phyloP scores from a whole-genome alignment of 2,329 filamentous ascomycete genomes.

The Clonostachys solani region DNA sequence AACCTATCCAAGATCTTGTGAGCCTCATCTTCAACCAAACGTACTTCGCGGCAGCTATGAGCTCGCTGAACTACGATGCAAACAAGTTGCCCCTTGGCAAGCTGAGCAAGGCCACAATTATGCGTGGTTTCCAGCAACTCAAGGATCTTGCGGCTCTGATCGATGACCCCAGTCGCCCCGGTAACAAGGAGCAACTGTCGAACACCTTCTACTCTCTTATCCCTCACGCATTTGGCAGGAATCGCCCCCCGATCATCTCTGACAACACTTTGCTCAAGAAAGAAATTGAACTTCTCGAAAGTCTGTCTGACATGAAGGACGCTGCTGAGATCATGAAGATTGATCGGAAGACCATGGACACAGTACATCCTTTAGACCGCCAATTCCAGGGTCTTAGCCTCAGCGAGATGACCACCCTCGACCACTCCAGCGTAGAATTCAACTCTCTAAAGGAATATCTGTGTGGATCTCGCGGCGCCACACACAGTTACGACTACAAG shows the following conservation, averaged over 20 bases:
- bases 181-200: constrained; percentile 55
- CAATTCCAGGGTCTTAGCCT: constrained; percentile 70
- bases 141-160: constrained; percentile 70
- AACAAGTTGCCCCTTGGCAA: constrained; percentile 81
- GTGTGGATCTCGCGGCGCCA: constrained; percentile 58
- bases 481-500: constrained; percentile 57
- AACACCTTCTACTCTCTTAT: constrained; percentile 80
- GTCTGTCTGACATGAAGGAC: constrained; percentile 80
- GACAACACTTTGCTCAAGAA: constrained; percentile 56
- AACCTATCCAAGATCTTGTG: constrained; percentile 64
- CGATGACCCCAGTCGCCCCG: constrained; percentile 43
- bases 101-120: constrained; percentile 74
- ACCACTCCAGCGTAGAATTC: constrained; percentile 58
- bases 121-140: constrained; percentile 68
- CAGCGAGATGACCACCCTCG: constrained; percentile 71
- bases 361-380: constrained; percentile 63
- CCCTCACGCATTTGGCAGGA: constrained; percentile 75
- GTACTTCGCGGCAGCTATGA: constrained; percentile 66
- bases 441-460: constrained; percentile 63
- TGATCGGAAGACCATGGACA: constrained; percentile 41
- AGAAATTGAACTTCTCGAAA: constrained; percentile 78
- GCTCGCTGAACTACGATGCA: constrained; percentile 64
- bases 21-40: constrained; percentile 78
- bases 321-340: constrained; percentile 73
- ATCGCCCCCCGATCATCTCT: constrained; percentile 65